Percentiles rank a stretch among this genome's conserved stretches.
Evolutionary conservation across 2,329 filamentous ascomycete genomes (phyloP).

Genomic region (Diplodia intermedia): DNA sequence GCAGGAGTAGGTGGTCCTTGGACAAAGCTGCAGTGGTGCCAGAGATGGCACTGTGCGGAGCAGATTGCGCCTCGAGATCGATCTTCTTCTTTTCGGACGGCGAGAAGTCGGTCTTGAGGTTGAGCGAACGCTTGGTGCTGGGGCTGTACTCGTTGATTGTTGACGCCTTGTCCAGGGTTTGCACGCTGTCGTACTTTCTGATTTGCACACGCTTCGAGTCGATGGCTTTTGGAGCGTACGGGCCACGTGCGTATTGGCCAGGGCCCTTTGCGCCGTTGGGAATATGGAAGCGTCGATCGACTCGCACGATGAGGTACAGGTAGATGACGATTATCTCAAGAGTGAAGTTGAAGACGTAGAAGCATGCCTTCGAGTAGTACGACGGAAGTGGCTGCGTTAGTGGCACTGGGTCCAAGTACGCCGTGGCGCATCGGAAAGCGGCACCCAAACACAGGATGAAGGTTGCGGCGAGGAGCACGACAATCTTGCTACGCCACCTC

Average conservation of each 20-base stretch:
- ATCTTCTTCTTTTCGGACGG: slow-evolving; percentile 15
- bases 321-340: slow-evolving; percentile 75
- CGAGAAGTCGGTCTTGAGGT: slow-evolving; percentile 32
- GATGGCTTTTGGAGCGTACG: slow-evolving; percentile 1
- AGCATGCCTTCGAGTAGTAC: slow-evolving; percentile 74
- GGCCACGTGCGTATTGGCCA: slow-evolving; percentile 50
- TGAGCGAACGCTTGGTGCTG: slow-evolving; percentile 13
- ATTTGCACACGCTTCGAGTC: slow-evolving; percentile 18
- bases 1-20: slow-evolving; percentile 31
- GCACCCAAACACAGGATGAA: slow-evolving; percentile 72
- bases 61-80: slow-evolving; percentile 29
- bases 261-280: slow-evolving; percentile 71
- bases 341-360: slow-evolving; percentile 80
- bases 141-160: slow-evolving; percentile 23
- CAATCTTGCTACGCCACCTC: slow-evolving; percentile 69
- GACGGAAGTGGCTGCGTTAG: slow-evolving; percentile 65
- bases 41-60: slow-evolving; percentile 30
- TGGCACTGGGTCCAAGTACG: slow-evolving; percentile 57
- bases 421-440: slow-evolving; percentile 68
- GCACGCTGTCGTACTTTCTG: slow-evolving; percentile 31
- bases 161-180: slow-evolving; percentile 19
- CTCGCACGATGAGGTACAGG: slow-evolving; percentile 69
- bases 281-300: slow-evolving; percentile 78
- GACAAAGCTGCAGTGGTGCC: slow-evolving; percentile 30
- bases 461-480: slow-evolving; percentile 66